Base-by-base conservation (phyloP, 2,329 filamentous ascomycete species). In the Sporothrix luriei region DNA sequence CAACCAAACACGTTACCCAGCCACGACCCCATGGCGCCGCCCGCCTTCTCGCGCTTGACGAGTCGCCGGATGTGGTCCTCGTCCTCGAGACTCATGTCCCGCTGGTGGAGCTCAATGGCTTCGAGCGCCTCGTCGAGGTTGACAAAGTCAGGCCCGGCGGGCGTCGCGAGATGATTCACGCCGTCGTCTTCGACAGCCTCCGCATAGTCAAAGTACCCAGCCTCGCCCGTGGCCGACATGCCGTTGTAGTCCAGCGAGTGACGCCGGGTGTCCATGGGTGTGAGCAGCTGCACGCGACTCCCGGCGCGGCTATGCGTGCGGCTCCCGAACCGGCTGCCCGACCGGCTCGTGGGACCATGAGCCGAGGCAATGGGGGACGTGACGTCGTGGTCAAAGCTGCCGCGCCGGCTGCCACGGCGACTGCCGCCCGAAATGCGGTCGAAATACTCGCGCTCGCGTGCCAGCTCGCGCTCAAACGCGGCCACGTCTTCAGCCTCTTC, bases 91-190 rank as follows among this genome's bases (percentile, higher is more conserved):
- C 77, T 79, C 9, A 81, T 82, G 66, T 87, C 78, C 19, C 74
- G 73, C 29, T 79, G 84, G 54, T 80, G 76, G 10, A 68, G 52
- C 67, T 85, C 83, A n/a, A 84, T 79, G 43, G 84, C 81, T 74
- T 87, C 87, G 6, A 88, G 80, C 74, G 83, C 83, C 74, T 88
- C 86, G 74, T 89, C 86, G 1, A 88, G 80, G 74, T 88, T 83
- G 71, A 90, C 84, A 76, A 90, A 90, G 75, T 89, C 88, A 0
- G 88, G 88, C 1, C 85, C 87, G 0, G 81, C 51, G 2, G 82
- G 77, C 2, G 49, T 24, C 29, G 48, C 43, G 0, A 43, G 33
- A 11, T 29, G 26, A 43, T 75, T 76, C 69, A 74, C 84, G 78
- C 75, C 75, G 70, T 83, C 82, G 38, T 76, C 78, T 40, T 79